Evolutionary conservation across 176 grass and related monocot genomes (phyloP).

Genomic region (Carex cristatella): DNA sequence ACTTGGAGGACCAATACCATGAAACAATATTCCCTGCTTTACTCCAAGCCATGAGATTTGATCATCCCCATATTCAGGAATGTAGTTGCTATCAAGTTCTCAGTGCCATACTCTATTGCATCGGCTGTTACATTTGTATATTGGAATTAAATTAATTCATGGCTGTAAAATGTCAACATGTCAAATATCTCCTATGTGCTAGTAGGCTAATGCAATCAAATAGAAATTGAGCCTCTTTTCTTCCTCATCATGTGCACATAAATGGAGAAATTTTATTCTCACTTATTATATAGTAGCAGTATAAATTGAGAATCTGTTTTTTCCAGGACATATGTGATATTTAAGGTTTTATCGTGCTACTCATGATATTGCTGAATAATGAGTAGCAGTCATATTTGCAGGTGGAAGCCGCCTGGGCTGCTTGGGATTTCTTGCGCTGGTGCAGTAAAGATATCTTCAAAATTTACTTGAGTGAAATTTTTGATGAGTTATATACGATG

Average conservation of each 20-base stretch:
- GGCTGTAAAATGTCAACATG: neutral
- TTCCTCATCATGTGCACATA: neutral
- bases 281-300: neutral
- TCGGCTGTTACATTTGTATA: neutral
- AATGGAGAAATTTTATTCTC: neutral
- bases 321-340: neutral
- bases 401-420: neutral
- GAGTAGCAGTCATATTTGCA: neutral
- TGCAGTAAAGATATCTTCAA: neutral
- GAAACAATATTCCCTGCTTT: conserved; percentile 54
- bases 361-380: neutral
- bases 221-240: neutral
- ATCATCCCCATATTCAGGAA: conserved; percentile 75
- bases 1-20: too few relatives aligned
- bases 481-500: neutral
- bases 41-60: conserved; percentile 74
- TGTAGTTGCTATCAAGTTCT: conserved; percentile 10
- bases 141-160: neutral
- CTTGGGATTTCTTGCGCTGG: neutral
- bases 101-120: neutral
- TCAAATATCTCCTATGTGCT: neutral
- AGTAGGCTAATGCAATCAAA: neutral
- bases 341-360: neutral
- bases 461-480: neutral
- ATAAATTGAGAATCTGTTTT: neutral